Percentiles rank a stretch among this genome's conserved stretches.
Evolutionary conservation across 768 basidiomycete genomes (phyloP).

Genomic region (Suillus americanus): DNA sequence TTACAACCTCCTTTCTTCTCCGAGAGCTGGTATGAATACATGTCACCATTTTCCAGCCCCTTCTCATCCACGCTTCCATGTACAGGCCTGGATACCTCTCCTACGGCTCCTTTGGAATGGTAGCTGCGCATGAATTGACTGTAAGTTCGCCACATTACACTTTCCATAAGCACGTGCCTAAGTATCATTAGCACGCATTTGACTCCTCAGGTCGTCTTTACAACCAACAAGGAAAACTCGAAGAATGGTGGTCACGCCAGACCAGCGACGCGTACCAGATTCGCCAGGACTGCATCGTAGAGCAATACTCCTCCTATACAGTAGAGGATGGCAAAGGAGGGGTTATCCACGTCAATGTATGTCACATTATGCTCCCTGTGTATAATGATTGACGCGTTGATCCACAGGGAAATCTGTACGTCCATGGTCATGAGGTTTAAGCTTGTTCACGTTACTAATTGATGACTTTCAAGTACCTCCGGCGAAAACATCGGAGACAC

Average conservation of each 20-base stretch:
- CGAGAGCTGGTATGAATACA: slow-evolving; percentile 57
- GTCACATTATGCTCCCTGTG: slow-evolving; percentile 18
- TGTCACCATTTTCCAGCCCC: background rate
- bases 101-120: slow-evolving; percentile 91
- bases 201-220: slow-evolving; percentile 89
- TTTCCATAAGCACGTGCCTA: background rate
- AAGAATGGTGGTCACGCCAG: slow-evolving; percentile 90
- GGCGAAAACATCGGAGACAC: slow-evolving; percentile 92
- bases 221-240: slow-evolving; percentile 84
- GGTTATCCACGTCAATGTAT: slow-evolving; percentile 80
- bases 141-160: slow-evolving; percentile 39
- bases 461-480: slow-evolving; percentile 58
- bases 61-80: background rate
- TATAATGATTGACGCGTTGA: slow-evolving; percentile 2
- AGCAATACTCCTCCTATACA: slow-evolving; percentile 88
- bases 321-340: slow-evolving; percentile 86
- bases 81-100: slow-evolving; percentile 83
- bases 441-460: slow-evolving; percentile 10
- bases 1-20: slow-evolving; percentile 91
- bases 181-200: slow-evolving; percentile 68
- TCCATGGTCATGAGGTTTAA: background rate
- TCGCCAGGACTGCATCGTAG: slow-evolving; percentile 85
- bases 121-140: slow-evolving; percentile 91
- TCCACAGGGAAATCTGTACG: slow-evolving; percentile 72
- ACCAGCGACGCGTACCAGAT: slow-evolving; percentile 83